Evolutionary conservation across 495 filamentous ascomycete genomes (phyloP), one percentile per base, ranked within the genome.

Genomic region (Penicillium herquei): DNA sequence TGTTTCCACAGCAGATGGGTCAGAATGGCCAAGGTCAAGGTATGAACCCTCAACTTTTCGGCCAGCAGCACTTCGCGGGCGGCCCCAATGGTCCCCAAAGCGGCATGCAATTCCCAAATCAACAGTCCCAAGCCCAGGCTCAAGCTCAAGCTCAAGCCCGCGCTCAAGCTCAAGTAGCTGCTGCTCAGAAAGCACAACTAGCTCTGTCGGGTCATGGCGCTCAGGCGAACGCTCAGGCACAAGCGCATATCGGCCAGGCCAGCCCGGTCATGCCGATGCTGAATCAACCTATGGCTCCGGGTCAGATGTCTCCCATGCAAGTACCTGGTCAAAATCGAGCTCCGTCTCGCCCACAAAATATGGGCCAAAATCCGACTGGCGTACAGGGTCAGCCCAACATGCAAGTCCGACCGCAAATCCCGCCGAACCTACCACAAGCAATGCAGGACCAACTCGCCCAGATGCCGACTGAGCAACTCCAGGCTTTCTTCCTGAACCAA

Each of bases 241-340:
- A 71, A 14, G 66, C 71, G 31, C 76, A 78, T 42, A 70, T 78
- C 21, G 39, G 74, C 1, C 78, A 78, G 48, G 80, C 82, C 51
- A 81, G 73, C 49, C 76, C 80, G 7, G 76, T 74, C 3, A 85
- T 86, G 83, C 71, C 81, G 0, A 83, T 81, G 71, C 69, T 86
- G 39, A 87, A 83, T 39, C 79, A 80, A 46, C 81, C 82, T 0
- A 80, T 86, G 69, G 72, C 70, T 17, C 73, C 76, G 5, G 65
- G 65, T 18, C 75, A 78, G 43, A 76, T 78, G 64, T 77, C 76
- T 32, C 76, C 76, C 5, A 68, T 63, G 17, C 76, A 75, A 48
- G 65, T 66, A 9, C 59, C 68, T 39, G 64, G 65, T 34, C 74
- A 77, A 50, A 54, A 64, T 44, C 71, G 73, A 45, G 71, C 74